Conservation (phyloP, 805 yeast genomes). For the Maudiozyma turicensis region DNA sequence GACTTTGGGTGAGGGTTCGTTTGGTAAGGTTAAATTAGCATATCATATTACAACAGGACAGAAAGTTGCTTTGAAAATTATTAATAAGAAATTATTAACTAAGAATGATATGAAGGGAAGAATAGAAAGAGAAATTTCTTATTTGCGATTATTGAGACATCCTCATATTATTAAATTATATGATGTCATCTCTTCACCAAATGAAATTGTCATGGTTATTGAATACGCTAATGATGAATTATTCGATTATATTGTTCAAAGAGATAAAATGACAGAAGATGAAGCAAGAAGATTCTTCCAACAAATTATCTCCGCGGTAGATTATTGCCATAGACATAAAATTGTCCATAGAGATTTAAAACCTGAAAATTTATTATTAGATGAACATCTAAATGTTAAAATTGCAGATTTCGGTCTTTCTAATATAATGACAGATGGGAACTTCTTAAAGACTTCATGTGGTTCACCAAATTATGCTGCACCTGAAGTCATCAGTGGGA, state of each 20-base stretch:
- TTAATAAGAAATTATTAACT: conserved; percentile 83
- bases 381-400: conserved; percentile 83
- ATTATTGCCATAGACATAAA: conserved; percentile 91
- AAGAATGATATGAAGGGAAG: conserved; percentile 96
- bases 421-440: conserved; percentile 96
- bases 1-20: conserved; percentile 92
- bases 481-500: conserved; percentile 92
- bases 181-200: conserved; percentile 90
- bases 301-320: conserved; percentile 93
- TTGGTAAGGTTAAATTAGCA: conserved; percentile 90
- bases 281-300: conserved; percentile 92
- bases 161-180: conserved; percentile 93
- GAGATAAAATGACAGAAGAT: conserved; percentile 84
- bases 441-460: conserved; percentile 86
- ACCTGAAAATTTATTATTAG: conserved; percentile 85
- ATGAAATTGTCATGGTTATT: conserved; percentile 94
- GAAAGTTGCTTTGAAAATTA: conserved; percentile 84
- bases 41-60: conserved; percentile 87
- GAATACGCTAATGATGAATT: conserved; percentile 95
- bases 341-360: conserved; percentile 94
- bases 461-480: conserved; percentile 98
- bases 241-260: conserved; percentile 89
- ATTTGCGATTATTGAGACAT: conserved; percentile 77
- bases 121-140: conserved; percentile 88
- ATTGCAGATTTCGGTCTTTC: conserved; percentile 94